Base-by-base conservation (phyloP, 2,329 filamentous ascomycete genomes). In the Fusarium ramigenum region DNA sequence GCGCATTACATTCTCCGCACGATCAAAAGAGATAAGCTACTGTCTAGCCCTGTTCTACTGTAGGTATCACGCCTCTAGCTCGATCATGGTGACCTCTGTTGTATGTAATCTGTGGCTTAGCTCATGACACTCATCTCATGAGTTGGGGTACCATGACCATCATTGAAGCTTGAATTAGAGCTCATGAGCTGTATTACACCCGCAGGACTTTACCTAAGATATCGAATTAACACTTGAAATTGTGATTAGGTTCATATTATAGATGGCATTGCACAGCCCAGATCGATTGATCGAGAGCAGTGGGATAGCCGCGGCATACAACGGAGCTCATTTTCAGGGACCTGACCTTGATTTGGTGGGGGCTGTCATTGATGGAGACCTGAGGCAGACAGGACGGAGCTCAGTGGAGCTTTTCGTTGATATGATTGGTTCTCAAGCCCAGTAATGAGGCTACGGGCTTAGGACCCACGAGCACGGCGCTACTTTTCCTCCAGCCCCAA, bases 401-500 rank as follows among this genome's bases (percentile, higher is more conserved):
- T 72, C 37, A 32, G 68, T 70, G 68, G 70, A 60, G 16, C 52
- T 18, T 42, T 25, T 14, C 21, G 23, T 16, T 34, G 28, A 56
- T 14, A 25, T 78, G 74, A 78, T 78, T 78, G 76, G 76, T 50
- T 61, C 19, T 25, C 42, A 30, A 56, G 21, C 57, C 60, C 57
- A 52, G 43, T 66, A 52, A 61, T 69, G 64, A 64, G 53, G 56
- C 66, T 65, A 53, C 53, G 46, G 52, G 57, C 53, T 64, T 61
- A 58, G 53, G 72, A 68, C 73, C 75, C 76, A 77, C 75, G 37
- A 57, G 66, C 70, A 66, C 58, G 69, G 57, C 68, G 66, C 59
- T 71, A 73, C 70, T 78, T 76, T 73, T 77, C 66, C 64, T 76
- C 63, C 67, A 72, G 59, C 62, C 75, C 76, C 75, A 77, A 78